phyloP scores from a whole-genome alignment of 164 flowering plant species.

The Cinnamomum chago region DNA sequence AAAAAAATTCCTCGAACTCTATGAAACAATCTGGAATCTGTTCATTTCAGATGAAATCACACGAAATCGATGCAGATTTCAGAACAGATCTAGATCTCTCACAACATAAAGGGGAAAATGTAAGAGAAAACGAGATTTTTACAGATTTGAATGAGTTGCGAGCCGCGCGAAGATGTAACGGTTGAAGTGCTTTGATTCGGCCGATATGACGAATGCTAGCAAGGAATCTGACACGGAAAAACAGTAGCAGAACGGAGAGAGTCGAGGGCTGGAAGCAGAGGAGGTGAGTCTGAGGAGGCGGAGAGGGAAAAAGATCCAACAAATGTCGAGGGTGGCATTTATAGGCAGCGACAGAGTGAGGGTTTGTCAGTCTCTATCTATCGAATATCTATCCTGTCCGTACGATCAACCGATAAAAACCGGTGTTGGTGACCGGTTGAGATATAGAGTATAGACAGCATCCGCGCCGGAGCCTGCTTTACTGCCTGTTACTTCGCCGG shows the following conservation, averaged over 20 bases:
- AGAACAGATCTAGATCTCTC: constrained; percentile 2
- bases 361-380: background rate
- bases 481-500: no score
- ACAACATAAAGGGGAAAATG: background rate
- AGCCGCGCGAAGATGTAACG: constrained; percentile 3
- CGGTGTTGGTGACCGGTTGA: constrained; percentile 6
- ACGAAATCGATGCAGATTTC: background rate
- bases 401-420: constrained; percentile 5
- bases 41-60: background rate
- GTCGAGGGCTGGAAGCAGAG: background rate
- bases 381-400: background rate
- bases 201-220: background rate
- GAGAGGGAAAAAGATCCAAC: background rate
- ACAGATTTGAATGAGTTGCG: constrained; percentile 2
- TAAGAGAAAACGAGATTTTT: background rate
- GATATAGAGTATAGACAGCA: background rate
- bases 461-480: background rate
- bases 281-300: background rate
- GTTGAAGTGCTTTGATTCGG: background rate
- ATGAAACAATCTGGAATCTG: background rate
- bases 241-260: background rate
- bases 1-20: background rate
- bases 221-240: background rate
- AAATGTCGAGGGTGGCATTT: background rate
- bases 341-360: background rate